Evolutionary conservation across 1,139 yeast genomes (phyloP), one percentile per base, ranked within the genome.

Genomic region (Taphrina pruni): DNA sequence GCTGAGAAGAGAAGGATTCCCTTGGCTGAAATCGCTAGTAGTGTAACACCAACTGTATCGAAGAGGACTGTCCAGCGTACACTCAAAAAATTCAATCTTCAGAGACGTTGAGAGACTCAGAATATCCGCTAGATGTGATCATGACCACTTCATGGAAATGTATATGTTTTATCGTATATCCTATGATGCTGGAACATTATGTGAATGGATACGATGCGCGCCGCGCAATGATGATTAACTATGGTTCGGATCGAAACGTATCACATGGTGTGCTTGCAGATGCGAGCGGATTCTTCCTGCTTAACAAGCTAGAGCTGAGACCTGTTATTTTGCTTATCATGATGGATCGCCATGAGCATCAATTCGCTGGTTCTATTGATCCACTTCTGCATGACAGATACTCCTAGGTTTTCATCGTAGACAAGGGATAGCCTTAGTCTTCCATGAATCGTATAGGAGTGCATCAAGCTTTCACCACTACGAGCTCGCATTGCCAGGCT

Each of bases 401-500:
- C 51, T 9, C 66, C 66, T 6, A 62, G 58, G 8, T 64, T 60
- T n/a, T 35, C 32, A 38, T 64, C 67, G 54, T 64, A 55, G 38
- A 64, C 52, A 26, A 64, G 46, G 36, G 55, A 43, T n/a, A 64
- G 46, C 14, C 55, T 43, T 48, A 64, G 7, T 20, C 26, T 38
- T 3, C 61, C 61, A 9, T 45, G 26, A 51, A 64, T 39, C 20
- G 55, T 36, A 20, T 64, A 64, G 36, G 61, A 54, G 41, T 64
- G 67, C 67, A 64, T 64, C 39, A 64, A 51, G 7, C 61, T 64
- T 50, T 64, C 67, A 2, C 67, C 67, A 14, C 38, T 39, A 1
- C 67, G 54, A 12, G 60, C 61, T 7, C 67, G 60, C 67, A 64
- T 64, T 7, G 60, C 67, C 21, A 64, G 12, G 36, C 60, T 64